Evolutionary conservation across 306 rosid genomes (phyloP), one percentile per base, ranked within the genome.

Genomic region (Quercus mongolica): DNA sequence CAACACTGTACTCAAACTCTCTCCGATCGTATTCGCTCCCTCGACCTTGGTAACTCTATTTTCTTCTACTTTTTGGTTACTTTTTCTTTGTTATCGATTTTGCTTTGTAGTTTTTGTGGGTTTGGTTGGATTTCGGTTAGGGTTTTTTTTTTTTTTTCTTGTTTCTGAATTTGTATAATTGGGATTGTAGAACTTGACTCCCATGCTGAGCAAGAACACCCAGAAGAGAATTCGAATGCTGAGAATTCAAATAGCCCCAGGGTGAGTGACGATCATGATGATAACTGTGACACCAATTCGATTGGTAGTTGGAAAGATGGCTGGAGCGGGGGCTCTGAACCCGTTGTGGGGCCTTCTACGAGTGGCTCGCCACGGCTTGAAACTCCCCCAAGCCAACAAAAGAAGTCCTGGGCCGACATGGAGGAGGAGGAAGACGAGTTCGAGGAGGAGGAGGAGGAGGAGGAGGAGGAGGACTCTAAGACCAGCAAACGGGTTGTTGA

Each of bases 331-430:
- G 54, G 41, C 23, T 79, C 83, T 49, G 86, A 83, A 78, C 65
- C 71, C 17, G 69, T 33, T 13, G 72, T 65, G 6, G 90, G 75
- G 56, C 75, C 81, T 69, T 79, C 88, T 31, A 75, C 76, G 0
- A 74, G 74, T 17, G 86, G 78, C 30, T 75, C 86, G 4, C 75
- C 54, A 31, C 13, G 72, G 11, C 17, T 79, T 21, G 89, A 59
- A 84, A 69, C 86, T 19, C 81, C 84, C 17, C 81, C 84, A 5
- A 74, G 56, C 56, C 78, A 81, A 54, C 76, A 76, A 46, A 87
- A 92, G 7, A 80, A 87, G 87, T 93, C 93, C n/a, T 96, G 99
- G 99, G 99, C 99, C 3, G 99, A 96, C 77, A 96, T 96, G 97
- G 97, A 89, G 3, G 97, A 91, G 73, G 99, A 95, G 76, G 41